Evolutionary conservation across 2,329 filamentous ascomycete species (phyloP), one percentile per base, ranked within the genome.

Genomic region (Colletotrichum sp.): DNA sequence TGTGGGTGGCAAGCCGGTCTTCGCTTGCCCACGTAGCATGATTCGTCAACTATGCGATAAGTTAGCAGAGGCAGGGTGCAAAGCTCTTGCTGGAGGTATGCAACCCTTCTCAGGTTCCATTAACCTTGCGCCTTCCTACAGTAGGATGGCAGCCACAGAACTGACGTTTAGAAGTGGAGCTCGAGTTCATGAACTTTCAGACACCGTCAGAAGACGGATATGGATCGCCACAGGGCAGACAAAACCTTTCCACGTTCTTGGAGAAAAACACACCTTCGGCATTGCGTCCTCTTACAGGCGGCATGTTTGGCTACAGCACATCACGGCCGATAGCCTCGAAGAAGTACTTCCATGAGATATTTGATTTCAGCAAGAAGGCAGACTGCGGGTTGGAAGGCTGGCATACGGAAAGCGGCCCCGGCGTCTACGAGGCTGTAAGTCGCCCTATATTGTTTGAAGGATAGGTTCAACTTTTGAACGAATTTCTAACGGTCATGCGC

Each of bases 1-100:
- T 79, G 93, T 95, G 78, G 93, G 93, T 2, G 93, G 94, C 72
- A 92, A 88, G 74, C 91, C 91, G 18, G 84, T 96, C 65, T 92
- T 91, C 80, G 93, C 92, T n/a, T 95, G 93, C 80, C 94, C 94
- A 1, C 87, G 94, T 70, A 92, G 93, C 25, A 82, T 96, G 78
- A 84, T 96, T 76, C 91, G 89, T 83, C 89, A 88, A 18, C 87
- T 89, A 2, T 86, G 91, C 32, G 89, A 90, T 39, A 94, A 91
- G 85, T 82, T 94, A 62, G 87, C 91, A 79, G 88, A 88, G 52
- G 87, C 90, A 32, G 93, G 93, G 13, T 92, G 92, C 80, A 90
- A 90, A 60, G 94, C 94, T 7, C 93, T 96, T 56, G 52, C 52
- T 4, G 52, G 52, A 56, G 52, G 52, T 56, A 56, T 13, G 18